phyloP scores from a whole-genome alignment of 2,329 filamentous ascomycete genomes.

The Alternaria arborescens region DNA sequence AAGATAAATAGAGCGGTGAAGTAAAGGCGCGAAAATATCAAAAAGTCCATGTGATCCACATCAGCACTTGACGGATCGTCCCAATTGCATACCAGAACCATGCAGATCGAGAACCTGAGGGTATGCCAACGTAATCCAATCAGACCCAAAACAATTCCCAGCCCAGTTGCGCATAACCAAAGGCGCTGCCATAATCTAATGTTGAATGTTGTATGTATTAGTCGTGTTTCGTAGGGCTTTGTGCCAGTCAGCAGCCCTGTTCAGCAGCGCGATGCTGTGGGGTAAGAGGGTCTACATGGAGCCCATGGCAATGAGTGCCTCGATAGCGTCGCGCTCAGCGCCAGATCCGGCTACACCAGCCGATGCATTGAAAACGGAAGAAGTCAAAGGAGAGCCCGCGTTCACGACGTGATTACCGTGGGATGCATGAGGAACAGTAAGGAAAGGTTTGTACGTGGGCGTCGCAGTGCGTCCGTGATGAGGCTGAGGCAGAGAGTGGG shows the following conservation, averaged over 20 bases:
- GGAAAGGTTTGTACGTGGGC: slow-evolving; percentile 36
- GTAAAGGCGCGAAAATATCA: background rate
- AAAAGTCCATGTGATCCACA: slow-evolving; percentile 42
- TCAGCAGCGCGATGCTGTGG: background rate
- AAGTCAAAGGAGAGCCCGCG: slow-evolving; percentile 28
- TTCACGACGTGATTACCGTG: slow-evolving; percentile 40
- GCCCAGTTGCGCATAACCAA: slow-evolving; percentile 7
- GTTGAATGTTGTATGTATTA: slow-evolving; percentile 11
- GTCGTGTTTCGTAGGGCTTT: background rate
- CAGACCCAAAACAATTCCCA: slow-evolving; percentile 14
- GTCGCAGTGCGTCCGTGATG: slow-evolving; percentile 23
- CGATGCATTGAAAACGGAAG: slow-evolving; percentile 38
- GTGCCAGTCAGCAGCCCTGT: background rate
- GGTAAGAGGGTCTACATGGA: slow-evolving; percentile 61
- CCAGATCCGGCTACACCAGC: slow-evolving; percentile 38
- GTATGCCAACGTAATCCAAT: slow-evolving; percentile 34
- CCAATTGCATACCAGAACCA: slow-evolving; percentile 31
- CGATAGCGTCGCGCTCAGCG: slow-evolving; percentile 80
- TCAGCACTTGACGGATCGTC: slow-evolving; percentile 54
- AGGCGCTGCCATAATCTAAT: slow-evolving; percentile 9
- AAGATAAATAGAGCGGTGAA: slow-evolving; percentile 5
- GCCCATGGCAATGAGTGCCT: slow-evolving; percentile 81
- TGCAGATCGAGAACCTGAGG: slow-evolving; percentile 24
- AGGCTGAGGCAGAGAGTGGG: slow-evolving; percentile 37
- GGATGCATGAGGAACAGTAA: slow-evolving; percentile 44